These are phyloP conservation scores for Paspalum notatum DNA, from an alignment of 176 grass and related monocot genomes.

Conservation along the genomic window DNA sequence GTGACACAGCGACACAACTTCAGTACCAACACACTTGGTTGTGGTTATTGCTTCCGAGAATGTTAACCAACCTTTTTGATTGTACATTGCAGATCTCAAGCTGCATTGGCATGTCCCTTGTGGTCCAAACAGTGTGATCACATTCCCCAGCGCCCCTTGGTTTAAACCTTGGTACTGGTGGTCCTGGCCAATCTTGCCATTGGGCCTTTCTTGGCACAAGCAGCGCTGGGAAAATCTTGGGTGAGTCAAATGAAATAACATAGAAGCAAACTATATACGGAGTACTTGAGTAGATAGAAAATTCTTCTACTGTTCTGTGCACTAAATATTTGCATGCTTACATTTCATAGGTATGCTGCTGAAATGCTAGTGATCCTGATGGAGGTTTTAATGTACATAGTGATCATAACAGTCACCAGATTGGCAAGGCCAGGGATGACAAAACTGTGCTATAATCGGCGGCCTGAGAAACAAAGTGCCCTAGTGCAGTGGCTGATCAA, in stretches of 20 bases:
- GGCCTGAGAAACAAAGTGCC: constrained; percentile 65
- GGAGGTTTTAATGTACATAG: constrained; percentile 67
- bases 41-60: not conserved
- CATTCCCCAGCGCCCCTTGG: constrained; percentile 96
- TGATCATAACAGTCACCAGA: constrained; percentile 62
- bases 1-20: constrained; percentile 9
- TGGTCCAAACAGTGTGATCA: constrained; percentile 94
- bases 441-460: constrained; percentile 76
- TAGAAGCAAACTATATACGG: not conserved
- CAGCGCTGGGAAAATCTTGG: constrained; percentile 83
- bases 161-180: constrained; percentile 99
- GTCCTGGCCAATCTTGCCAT: constrained; percentile 94
- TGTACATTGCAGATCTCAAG: constrained; percentile 78
- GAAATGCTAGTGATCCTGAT: constrained; percentile 80
- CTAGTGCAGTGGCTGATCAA: constrained; percentile 76
- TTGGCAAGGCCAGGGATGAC: constrained; percentile 70
- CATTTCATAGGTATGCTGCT: constrained; percentile 69
- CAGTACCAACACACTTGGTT: not conserved
- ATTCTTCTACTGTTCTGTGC: not conserved
- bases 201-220: constrained; percentile 96
- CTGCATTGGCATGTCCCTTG: constrained; percentile 90
- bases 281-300: constrained; percentile 6
- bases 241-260: constrained; percentile 52
- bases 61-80: constrained; percentile 25
- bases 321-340: constrained; percentile 32